Percentiles rank a stretch among this genome's conserved stretches.
phyloP scores from a whole-genome alignment of 1,139 yeast genomes.

The Suhomyces anneliseae region DNA sequence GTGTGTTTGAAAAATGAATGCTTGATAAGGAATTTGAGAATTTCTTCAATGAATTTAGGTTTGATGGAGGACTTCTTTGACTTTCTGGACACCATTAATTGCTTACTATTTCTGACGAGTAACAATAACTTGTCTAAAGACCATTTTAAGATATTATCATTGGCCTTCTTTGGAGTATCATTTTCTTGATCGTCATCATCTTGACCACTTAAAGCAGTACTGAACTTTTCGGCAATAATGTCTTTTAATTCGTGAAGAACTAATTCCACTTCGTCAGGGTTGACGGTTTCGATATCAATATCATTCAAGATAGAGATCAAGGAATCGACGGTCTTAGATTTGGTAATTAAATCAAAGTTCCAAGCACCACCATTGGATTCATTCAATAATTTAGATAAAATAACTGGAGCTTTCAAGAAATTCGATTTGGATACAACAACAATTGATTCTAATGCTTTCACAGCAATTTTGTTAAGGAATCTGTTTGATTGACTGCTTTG shows the following conservation, averaged over 20 bases:
- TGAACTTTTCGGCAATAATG: slow-evolving; percentile 26
- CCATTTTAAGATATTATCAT: slow-evolving; percentile 60
- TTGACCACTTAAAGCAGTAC: slow-evolving; percentile 19
- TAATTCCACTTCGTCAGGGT: slow-evolving; percentile 14
- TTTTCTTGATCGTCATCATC: slow-evolving; percentile 12
- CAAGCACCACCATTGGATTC: slow-evolving; percentile 57
- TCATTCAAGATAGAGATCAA: slow-evolving; percentile 40
- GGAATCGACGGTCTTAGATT: slow-evolving; percentile 64
- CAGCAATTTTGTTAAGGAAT: slow-evolving; percentile 65
- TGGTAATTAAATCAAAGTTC: slow-evolving; percentile 79
- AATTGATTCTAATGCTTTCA: slow-evolving; percentile 47
- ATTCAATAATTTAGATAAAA: slow-evolving; percentile 49
- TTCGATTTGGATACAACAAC: slow-evolving; percentile 40
- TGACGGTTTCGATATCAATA: slow-evolving; percentile 13
- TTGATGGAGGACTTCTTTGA: slow-evolving; percentile 12
- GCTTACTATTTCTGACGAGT: slow-evolving; percentile 53
- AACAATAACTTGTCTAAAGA: slow-evolving; percentile 64
- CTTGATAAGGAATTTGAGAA: slow-evolving; percentile 53
- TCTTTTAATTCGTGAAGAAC: slow-evolving; percentile 22
- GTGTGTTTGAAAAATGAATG: slow-evolving; percentile 53
- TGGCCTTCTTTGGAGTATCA: slow-evolving; percentile 21
- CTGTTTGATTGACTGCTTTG: slow-evolving; percentile 72
- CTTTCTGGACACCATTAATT: slow-evolving; percentile 14
- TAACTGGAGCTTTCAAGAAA: slow-evolving; percentile 43
- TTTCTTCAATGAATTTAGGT: slow-evolving; percentile 44